These are phyloP conservation scores for Cyberlindnera mrakii DNA, from an alignment of 805 yeast species.

Conservation along the genomic window DNA sequence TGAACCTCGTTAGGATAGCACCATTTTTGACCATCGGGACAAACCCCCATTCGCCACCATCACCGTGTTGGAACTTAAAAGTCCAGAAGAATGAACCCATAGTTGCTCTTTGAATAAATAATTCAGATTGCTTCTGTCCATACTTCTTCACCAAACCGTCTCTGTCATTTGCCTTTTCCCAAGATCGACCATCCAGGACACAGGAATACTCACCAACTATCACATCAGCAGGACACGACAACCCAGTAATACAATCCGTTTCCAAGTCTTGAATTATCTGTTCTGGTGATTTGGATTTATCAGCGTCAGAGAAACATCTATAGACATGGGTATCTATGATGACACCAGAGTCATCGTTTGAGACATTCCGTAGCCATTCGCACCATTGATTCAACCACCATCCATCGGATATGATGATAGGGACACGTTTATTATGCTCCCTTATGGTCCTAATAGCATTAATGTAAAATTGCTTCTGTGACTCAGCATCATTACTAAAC, in stretches of 20 bases:
- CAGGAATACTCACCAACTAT: constrained; percentile 90
- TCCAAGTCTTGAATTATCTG: constrained; percentile 56
- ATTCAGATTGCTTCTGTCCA: constrained; percentile 49
- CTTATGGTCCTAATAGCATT: constrained; percentile 61
- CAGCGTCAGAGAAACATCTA: constrained; percentile 76
- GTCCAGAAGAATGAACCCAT: constrained; percentile 91
- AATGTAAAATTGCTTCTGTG: constrained; percentile 55
- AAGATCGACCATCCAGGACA: constrained; percentile 70
- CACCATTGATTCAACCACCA: constrained; percentile 88
- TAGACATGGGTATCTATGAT: constrained; percentile 83
- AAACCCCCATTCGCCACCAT: constrained; percentile 97
- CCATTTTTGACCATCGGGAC: constrained; percentile 66
- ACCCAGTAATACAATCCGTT: constrained; percentile 40
- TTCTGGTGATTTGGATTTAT: constrained; percentile 58
- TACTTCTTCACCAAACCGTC: constrained; percentile 50
- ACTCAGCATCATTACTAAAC: constrained; percentile 46
- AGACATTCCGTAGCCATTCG: constrained; percentile 51
- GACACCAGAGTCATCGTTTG: constrained; percentile 41
- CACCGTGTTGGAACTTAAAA: constrained; percentile 76
- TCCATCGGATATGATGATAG: constrained; percentile 83
- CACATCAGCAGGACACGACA: constrained; percentile 51
- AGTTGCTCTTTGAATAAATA: constrained; percentile 47
- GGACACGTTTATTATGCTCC: constrained; percentile 46
- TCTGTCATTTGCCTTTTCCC: constrained; percentile 53
- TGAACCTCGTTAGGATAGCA: constrained; percentile 35